phyloP scores from a whole-genome alignment of 495 filamentous ascomycete species.

The Neurospora sp. region DNA sequence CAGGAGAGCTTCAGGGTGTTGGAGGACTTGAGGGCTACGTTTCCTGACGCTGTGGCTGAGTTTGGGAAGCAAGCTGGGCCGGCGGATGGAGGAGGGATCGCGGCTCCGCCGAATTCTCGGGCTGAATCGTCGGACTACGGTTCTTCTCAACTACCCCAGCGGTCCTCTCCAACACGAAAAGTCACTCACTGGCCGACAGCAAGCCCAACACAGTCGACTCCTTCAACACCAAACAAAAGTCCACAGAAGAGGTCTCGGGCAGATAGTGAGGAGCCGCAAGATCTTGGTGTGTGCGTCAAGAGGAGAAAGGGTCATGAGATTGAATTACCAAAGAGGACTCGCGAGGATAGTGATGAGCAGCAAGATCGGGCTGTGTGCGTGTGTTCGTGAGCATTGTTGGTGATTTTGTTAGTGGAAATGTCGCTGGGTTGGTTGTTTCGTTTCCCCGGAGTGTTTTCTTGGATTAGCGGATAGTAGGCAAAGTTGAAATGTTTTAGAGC shows the following conservation, averaged over 20 bases:
- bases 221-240: conserved; percentile 72
- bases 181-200: conserved; percentile 63
- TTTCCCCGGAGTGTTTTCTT: neutral
- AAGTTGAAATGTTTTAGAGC: neutral
- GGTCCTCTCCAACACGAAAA: too few relatives aligned
- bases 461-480: neutral
- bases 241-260: neutral
- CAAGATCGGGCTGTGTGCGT: too few relatives aligned
- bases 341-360: too few relatives aligned
- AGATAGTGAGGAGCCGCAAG: neutral
- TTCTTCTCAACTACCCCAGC: too few relatives aligned
- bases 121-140: neutral
- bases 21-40: neutral
- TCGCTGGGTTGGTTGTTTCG: neutral
- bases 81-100: neutral
- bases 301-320: neutral
- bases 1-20: neutral
- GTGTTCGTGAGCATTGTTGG: neutral
- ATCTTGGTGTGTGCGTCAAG: neutral
- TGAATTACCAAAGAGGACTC: too few relatives aligned
- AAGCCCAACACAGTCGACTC: conserved; percentile 49
- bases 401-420: neutral
- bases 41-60: neutral
- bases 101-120: neutral
- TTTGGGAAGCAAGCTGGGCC: neutral